A percentile compares a stretch with the other conserved stretches of the same genome.
Conservation (phyloP, 768 basidiomycete genomes). For the Ephemerocybe angulata region DNA sequence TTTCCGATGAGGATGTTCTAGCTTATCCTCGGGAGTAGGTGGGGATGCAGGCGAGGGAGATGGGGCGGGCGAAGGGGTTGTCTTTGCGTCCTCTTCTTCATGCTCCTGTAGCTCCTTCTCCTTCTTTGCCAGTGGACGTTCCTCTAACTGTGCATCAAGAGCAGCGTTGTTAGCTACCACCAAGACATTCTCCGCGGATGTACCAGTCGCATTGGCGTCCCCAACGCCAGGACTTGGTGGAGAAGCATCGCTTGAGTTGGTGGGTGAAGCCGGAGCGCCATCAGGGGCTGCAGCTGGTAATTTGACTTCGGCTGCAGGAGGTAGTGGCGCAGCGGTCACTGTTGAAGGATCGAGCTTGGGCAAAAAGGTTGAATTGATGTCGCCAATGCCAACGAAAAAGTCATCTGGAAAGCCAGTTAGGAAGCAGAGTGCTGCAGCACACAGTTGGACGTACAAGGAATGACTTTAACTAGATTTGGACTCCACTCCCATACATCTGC, state of each 20-base stretch:
- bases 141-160: constrained; percentile 80
- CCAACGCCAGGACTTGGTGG: constrained; percentile 19
- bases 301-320: not conserved
- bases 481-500: constrained; percentile 99
- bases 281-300: not conserved
- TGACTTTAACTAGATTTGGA: constrained; percentile 93
- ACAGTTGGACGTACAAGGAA: constrained; percentile 68
- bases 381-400: constrained; percentile 96
- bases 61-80: constrained; percentile 12
- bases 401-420: constrained; percentile 60
- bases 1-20: constrained; percentile 31
- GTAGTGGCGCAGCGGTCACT: constrained; percentile 29
- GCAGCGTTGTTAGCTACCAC: constrained; percentile 63
- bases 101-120: constrained; percentile 72
- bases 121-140: constrained; percentile 82
- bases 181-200: constrained; percentile 50
- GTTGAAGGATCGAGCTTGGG: constrained; percentile 68
- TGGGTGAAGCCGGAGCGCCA: constrained; percentile 7
- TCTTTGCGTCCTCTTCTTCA: constrained; percentile 17
- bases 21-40: constrained; percentile 6
- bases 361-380: constrained; percentile 94
- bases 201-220: constrained; percentile 42
- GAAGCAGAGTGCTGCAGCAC: not conserved
- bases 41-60: constrained; percentile 15
- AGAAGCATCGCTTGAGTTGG: constrained; percentile 22